Evolutionary conservation across 2,329 filamentous ascomycete genomes (phyloP).

Genomic region (Fusarium oligoseptatum): DNA sequence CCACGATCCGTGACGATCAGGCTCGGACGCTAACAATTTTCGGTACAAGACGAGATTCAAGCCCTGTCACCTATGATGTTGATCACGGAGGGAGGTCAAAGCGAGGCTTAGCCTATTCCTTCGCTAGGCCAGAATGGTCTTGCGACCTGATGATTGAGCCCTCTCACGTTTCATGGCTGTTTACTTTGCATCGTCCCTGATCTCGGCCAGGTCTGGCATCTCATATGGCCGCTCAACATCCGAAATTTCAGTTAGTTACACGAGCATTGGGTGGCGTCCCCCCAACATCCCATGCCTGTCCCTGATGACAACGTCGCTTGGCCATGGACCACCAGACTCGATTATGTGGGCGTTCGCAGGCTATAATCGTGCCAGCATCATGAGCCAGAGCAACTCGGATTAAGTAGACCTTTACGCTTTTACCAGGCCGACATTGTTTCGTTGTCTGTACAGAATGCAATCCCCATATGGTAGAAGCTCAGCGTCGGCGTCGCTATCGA

Average conservation of each 20-base stretch:
- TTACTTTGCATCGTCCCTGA: background rate
- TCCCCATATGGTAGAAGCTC: background rate
- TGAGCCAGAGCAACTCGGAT: background rate
- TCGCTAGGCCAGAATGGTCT: background rate
- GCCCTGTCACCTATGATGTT: background rate
- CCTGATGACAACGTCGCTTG: background rate
- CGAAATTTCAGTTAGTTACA: background rate
- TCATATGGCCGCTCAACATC: background rate
- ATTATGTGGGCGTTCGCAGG: background rate
- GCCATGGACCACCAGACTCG: background rate
- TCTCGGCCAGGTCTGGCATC: background rate
- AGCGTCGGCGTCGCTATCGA: background rate
- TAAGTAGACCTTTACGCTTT: background rate
- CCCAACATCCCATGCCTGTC: background rate
- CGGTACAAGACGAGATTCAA: background rate
- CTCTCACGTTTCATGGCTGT: background rate
- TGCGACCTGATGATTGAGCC: background rate
- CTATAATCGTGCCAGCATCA: background rate
- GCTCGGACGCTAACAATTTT: background rate
- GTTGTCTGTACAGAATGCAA: background rate
- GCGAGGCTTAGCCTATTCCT: background rate
- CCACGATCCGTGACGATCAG: background rate
- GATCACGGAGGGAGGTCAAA: background rate
- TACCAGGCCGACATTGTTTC: background rate
- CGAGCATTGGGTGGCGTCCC: background rate